These are phyloP conservation scores for Penicillium verrucosum DNA, from an alignment of 2,329 filamentous ascomycete genomes.

Conservation along the genomic window DNA sequence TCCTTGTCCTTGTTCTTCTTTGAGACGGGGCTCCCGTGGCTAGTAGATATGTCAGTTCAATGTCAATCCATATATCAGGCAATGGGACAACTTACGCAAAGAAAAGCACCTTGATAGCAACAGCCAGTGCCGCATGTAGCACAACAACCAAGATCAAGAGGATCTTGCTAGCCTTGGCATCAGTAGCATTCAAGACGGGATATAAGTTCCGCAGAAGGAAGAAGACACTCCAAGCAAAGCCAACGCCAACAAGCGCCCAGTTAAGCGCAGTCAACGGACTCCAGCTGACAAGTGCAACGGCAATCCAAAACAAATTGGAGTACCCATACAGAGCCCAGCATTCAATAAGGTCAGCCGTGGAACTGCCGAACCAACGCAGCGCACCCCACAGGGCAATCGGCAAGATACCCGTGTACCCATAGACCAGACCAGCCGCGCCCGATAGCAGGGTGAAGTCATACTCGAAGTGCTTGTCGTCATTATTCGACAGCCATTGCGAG, in stretches of 20 bases:
- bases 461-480: conserved; percentile 67
- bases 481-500: conserved; percentile 76
- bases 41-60: conserved; percentile 36
- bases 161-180: conserved; percentile 85
- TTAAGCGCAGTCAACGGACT: conserved; percentile 82
- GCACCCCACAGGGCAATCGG: conserved; percentile 82
- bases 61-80: conserved; percentile 10
- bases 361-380: conserved; percentile 91
- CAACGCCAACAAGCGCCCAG: conserved; percentile 86
- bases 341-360: conserved; percentile 88
- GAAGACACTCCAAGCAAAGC: conserved; percentile 75
- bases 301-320: conserved; percentile 95
- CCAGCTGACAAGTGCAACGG: conserved; percentile 88
- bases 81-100: conserved; percentile 61
- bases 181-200: conserved; percentile 87
- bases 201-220: conserved; percentile 85
- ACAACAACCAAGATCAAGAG: conserved; percentile 78
- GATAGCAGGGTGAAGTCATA: conserved; percentile 91
- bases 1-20: conserved; percentile 40
- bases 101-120: conserved; percentile 95
- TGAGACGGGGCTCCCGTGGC: conserved; percentile 62
- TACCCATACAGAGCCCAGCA: conserved; percentile 96
- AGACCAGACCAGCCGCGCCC: conserved; percentile 86
- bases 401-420: conserved; percentile 88
- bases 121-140: conserved; percentile 82